Conservation (phyloP, 2,329 filamentous ascomycete genomes). For the Trichophyton rubrum region DNA sequence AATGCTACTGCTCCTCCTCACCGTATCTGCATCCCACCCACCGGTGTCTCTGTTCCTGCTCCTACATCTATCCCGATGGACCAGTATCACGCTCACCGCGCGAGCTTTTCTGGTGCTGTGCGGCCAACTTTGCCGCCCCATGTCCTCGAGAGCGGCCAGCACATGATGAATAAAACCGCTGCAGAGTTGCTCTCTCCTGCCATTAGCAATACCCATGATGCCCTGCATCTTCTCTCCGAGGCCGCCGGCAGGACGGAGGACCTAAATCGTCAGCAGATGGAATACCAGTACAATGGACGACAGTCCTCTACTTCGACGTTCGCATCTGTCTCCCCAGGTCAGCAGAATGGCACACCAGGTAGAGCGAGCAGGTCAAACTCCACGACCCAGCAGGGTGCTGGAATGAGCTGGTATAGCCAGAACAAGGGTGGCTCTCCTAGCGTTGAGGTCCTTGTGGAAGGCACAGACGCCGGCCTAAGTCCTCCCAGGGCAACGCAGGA, state of each 20-base stretch:
- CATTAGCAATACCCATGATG: conserved; percentile 85
- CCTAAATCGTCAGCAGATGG: conserved; percentile 36
- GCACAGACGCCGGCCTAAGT: conserved; percentile 7
- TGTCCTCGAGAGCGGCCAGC: conserved; percentile 40
- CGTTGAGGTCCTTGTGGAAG: conserved; percentile 7
- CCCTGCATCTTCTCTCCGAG: conserved; percentile 80
- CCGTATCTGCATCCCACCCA: conserved; percentile 8
- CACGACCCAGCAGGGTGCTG: conserved; percentile 27
- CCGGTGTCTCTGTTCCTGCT: conserved; percentile 7
- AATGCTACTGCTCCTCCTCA: conserved; percentile 6
- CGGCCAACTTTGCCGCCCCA: conserved; percentile 7
- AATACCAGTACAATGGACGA: conserved; percentile 32
- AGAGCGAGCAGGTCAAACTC: conserved; percentile 26
- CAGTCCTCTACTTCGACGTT: conserved; percentile 29
- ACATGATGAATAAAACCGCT: conserved; percentile 48
- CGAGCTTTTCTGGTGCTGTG: conserved; percentile 9
- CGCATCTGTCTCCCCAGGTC: conserved; percentile 26
- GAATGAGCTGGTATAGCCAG: conserved; percentile 42
- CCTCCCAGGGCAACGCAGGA: conserved; percentile 21
- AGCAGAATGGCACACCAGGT: conserved; percentile 25
- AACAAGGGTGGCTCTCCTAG: conserved; percentile 8
- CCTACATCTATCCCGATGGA: conserved; percentile 9
- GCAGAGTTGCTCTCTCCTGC: conserved; percentile 50
- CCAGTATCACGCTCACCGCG: conserved; percentile 7
- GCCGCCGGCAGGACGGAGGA: conserved; percentile 49